Base-by-base conservation (phyloP, 2,329 filamentous ascomycete species). In the Colletotrichum scovillei region DNA sequence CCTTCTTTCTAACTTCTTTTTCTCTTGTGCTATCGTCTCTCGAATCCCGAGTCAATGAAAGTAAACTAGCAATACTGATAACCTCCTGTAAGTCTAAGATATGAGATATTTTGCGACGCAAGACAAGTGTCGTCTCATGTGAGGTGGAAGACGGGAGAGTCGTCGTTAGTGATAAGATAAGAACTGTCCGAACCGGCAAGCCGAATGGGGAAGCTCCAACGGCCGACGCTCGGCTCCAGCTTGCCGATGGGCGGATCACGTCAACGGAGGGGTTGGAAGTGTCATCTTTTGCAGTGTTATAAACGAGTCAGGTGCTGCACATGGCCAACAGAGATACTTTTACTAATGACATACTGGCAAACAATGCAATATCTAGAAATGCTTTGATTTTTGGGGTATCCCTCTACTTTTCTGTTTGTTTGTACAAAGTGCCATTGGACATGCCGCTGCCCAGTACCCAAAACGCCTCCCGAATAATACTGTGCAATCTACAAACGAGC, bases 401-500 rank as follows among this genome's bases (percentile, higher is more conserved):
- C 59, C 28, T 74, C 28, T 73, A 66, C 42, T 19, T 26, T 56
- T 46, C 49, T n/a, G 12, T 16, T 55, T 57, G 66, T 30, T 56
- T 64, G 14, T 22, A 19, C 14, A 38, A 62, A 22, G 14, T 58
- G 7, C 28, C 49, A 4, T 38, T 19, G 19, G 42, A 22, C 35
- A 5, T 30, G 22, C 38, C 53, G 12, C 24, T 30, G 9, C 26
- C 52, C n/a, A 63, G 22, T 26, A 22, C 46, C 42, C n/a, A 30
- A 11, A 46, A 38, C 30, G 14, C 42, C 38, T 42, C 16, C 38
- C 16, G 16, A 42, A 19, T 3, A 7, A 42, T 8, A 19, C 6
- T 11, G 14, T 24, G 4, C 42, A 3, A 49, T 49, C 55, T 80
- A 90, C 67, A 97, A 80, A 75, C 92, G 90, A 76, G 87, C 86